A percentile compares a stretch with the other conserved stretches of the same genome.
These are phyloP conservation scores for Stagonosporopsis tanaceti DNA, from an alignment of 2,329 filamentous ascomycete species.

Conservation along the genomic window DNA sequence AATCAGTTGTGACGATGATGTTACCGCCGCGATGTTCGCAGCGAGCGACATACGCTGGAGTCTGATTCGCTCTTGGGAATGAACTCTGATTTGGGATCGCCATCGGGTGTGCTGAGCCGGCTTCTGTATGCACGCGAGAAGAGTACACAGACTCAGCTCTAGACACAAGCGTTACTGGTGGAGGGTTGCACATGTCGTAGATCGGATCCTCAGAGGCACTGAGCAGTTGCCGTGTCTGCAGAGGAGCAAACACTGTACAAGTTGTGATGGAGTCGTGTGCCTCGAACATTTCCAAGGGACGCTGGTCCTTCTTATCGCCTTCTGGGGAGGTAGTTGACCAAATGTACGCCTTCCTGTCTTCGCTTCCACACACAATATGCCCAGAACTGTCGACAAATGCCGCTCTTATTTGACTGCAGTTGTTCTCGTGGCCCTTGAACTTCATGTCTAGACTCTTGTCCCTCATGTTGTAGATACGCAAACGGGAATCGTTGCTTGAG, in stretches of 20 bases:
- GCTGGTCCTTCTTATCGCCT: constrained; percentile 76
- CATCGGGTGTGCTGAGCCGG: constrained; percentile 45
- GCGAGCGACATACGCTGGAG: constrained; percentile 78
- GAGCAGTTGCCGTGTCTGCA: constrained; percentile 77
- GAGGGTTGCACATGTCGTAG: constrained; percentile 96
- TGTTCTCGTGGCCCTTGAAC: constrained; percentile 89
- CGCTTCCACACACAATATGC: constrained; percentile 91
- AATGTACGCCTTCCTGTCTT: constrained; percentile 88
- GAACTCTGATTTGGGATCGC: constrained; percentile 45
- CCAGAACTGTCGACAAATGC: constrained; percentile 85
- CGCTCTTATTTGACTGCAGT: constrained; percentile 88
- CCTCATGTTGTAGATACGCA: constrained; percentile 86
- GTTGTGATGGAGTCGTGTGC: constrained; percentile 90
- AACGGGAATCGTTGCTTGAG: constrained; percentile 92
- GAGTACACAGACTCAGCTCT: constrained; percentile 69
- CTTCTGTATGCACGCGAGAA: constrained; percentile 58
- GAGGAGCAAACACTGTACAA: constrained; percentile 84
- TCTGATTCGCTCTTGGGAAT: constrained; percentile 64
- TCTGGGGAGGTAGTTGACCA: constrained; percentile 76
- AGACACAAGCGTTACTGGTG: constrained; percentile 82
- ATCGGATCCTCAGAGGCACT: constrained; percentile 86
- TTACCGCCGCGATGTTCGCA: constrained; percentile 81
- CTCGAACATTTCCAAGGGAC: constrained; percentile 87
- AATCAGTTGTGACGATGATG: constrained; percentile 91
- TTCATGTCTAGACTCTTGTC: constrained; percentile 88